Evolutionary conservation across 78 protist genomes (phyloP).

Genomic region (Dictyostelium capitatum): DNA sequence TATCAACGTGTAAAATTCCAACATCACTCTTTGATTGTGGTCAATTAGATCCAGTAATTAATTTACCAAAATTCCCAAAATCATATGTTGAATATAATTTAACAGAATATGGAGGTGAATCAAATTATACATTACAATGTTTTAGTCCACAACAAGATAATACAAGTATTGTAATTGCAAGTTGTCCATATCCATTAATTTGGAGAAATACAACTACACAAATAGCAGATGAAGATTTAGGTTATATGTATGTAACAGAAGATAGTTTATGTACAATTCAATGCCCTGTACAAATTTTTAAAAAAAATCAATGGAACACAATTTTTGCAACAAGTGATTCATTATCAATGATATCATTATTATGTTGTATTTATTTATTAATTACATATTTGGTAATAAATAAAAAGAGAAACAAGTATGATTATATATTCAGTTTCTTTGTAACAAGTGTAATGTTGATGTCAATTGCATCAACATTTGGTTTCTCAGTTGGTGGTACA

Average conservation of each 20-base stretch:
- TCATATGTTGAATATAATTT: neutral
- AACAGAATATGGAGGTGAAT: neutral
- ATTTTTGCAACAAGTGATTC: neutral
- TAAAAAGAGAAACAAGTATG: conserved; percentile 32
- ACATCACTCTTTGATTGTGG: neutral
- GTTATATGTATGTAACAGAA: neutral
- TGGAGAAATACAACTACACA: neutral
- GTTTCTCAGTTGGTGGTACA: neutral
- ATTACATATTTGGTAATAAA: neutral
- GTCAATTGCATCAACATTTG: conserved; percentile 28
- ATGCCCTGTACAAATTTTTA: neutral
- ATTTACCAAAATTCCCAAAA: neutral
- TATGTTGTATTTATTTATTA: neutral
- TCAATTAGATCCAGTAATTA: neutral
- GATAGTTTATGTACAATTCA: conserved; percentile 13
- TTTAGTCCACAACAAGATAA: neutral
- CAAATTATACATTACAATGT: neutral
- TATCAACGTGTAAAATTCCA: neutral
- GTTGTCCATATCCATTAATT: neutral
- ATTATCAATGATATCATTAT: neutral
- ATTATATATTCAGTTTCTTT: neutral
- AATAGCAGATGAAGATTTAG: neutral
- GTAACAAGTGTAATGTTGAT: neutral
- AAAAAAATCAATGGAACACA: neutral
- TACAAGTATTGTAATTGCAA: neutral